Percentiles rank a stretch among this genome's conserved stretches.
phyloP scores from a whole-genome alignment of 495 filamentous ascomycete genomes.

The Penicillium verhagenii region DNA sequence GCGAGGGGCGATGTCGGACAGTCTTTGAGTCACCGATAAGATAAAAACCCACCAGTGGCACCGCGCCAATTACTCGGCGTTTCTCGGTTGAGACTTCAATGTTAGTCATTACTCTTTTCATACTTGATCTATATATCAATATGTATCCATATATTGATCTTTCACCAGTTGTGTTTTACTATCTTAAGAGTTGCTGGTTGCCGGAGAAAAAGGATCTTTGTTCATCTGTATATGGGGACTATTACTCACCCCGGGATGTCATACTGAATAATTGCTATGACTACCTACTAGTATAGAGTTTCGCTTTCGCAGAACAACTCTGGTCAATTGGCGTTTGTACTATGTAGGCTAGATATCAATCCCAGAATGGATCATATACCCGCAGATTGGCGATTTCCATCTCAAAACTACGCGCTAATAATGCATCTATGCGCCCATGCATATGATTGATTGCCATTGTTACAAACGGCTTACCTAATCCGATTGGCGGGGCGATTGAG shows the following conservation, averaged over 20 bases:
- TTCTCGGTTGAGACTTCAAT: too few species aligned
- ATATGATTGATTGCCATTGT: not conserved
- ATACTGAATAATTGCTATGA: not conserved
- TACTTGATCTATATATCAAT: not conserved
- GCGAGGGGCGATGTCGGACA: slow-evolving; percentile 46
- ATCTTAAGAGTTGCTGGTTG: too few species aligned
- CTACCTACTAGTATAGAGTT: too few species aligned
- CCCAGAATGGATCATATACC: not conserved
- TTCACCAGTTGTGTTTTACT: too few species aligned
- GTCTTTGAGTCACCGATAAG: slow-evolving; percentile 50
- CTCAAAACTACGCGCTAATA: not conserved
- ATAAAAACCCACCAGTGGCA: slow-evolving; percentile 25
- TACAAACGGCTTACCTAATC: not conserved
- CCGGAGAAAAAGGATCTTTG: not conserved
- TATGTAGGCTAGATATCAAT: not conserved
- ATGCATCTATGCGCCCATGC: not conserved
- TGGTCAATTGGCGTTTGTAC: not conserved
- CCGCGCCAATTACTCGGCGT: not conserved
- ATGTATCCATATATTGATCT: too few species aligned
- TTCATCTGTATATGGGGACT: not conserved
- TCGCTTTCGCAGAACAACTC: too few species aligned
- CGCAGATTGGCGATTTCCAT: not conserved
- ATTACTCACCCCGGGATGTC: not conserved
- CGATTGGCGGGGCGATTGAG: not conserved
- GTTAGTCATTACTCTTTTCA: not conserved